These are phyloP conservation scores for Paraconiothyrium brasiliense DNA, from an alignment of 2,329 filamentous ascomycete species.

Conservation along the genomic window DNA sequence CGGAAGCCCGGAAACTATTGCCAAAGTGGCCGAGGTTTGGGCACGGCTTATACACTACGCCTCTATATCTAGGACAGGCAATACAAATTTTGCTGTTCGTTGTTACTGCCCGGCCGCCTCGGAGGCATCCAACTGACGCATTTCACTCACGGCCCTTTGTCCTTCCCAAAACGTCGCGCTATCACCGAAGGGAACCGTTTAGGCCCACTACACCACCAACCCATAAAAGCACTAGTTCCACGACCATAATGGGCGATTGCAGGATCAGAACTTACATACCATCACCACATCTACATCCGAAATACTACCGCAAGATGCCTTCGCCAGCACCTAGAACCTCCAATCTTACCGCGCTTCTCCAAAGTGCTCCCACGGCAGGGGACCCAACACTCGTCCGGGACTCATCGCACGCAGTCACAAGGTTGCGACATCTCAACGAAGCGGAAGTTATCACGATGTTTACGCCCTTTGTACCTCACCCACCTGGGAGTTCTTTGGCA, in stretches of 20 bases:
- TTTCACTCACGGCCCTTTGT: conserved; percentile 8
- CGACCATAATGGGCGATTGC: conserved; percentile 35
- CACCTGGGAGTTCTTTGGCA: conserved; percentile 41
- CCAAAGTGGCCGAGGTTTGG: background rate
- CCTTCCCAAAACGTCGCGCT: conserved; percentile 17
- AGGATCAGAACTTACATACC: conserved; percentile 30
- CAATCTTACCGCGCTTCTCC: conserved; percentile 30
- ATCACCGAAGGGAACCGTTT: conserved; percentile 13
- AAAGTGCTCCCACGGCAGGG: conserved; percentile 25
- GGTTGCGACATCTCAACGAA: conserved; percentile 47
- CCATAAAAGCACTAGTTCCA: conserved; percentile 15
- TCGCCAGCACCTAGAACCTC: conserved; percentile 23
- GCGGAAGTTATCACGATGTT: conserved; percentile 56
- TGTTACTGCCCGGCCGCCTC: conserved; percentile 17
- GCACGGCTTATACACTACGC: background rate
- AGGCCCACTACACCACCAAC: conserved; percentile 14
- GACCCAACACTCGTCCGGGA: conserved; percentile 38
- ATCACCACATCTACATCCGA: conserved; percentile 22
- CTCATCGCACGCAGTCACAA: conserved; percentile 31
- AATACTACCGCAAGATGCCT: conserved; percentile 27
- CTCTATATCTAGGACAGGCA: background rate
- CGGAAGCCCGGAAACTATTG: background rate
- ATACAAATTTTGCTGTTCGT: conserved; percentile 15
- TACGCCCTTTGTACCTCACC: conserved; percentile 64
- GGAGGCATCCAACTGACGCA: conserved; percentile 15